Conservation (phyloP, 495 filamentous ascomycete species). For the Aspergillus steynii region DNA sequence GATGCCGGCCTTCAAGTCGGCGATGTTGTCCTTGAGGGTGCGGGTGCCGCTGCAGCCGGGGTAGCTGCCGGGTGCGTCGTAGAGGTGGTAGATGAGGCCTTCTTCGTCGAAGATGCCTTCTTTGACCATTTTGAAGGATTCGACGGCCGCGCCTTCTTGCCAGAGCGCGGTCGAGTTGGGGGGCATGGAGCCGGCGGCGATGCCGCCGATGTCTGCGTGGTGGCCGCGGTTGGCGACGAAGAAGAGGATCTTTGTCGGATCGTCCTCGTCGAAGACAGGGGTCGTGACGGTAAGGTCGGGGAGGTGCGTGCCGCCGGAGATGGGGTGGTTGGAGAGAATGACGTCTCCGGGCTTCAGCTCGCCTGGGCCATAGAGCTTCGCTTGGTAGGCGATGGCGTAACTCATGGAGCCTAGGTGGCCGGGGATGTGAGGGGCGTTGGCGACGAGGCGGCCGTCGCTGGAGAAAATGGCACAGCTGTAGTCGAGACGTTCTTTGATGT, state of each 20-base stretch:
- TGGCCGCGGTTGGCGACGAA: constrained; percentile 95
- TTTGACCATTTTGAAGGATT: constrained; percentile 89
- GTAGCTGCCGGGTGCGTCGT: constrained; percentile 79
- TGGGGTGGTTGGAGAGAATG: constrained; percentile 92
- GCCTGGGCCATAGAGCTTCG: constrained; percentile 82
- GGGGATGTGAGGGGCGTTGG: constrained; percentile 92
- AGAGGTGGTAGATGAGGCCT: constrained; percentile 78
- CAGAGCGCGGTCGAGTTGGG: constrained; percentile 89
- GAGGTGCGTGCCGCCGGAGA: constrained; percentile 84
- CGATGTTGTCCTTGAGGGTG: constrained; percentile 90
- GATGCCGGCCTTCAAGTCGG: constrained; percentile 93
- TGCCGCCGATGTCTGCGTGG: constrained; percentile 96
- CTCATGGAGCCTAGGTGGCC: constrained; percentile 94
- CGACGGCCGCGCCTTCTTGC: constrained; percentile 93
- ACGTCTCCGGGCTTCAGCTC: constrained; percentile 91
- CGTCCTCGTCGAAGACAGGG: constrained; percentile 71
- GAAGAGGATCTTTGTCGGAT: constrained; percentile 85
- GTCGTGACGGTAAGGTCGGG: constrained; percentile 92
- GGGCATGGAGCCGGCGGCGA: constrained; percentile 94
- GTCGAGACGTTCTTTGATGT: constrained; percentile 96
- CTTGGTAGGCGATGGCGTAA: constrained; percentile 88
- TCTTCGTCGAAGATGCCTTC: constrained; percentile 88
- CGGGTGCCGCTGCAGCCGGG: constrained; percentile 87
- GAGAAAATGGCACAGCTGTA: constrained; percentile 97
- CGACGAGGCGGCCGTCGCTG: constrained; percentile 81